These are phyloP conservation scores for Prunus mongolica DNA, from an alignment of 306 rosid genomes.

Conservation along the genomic window DNA sequence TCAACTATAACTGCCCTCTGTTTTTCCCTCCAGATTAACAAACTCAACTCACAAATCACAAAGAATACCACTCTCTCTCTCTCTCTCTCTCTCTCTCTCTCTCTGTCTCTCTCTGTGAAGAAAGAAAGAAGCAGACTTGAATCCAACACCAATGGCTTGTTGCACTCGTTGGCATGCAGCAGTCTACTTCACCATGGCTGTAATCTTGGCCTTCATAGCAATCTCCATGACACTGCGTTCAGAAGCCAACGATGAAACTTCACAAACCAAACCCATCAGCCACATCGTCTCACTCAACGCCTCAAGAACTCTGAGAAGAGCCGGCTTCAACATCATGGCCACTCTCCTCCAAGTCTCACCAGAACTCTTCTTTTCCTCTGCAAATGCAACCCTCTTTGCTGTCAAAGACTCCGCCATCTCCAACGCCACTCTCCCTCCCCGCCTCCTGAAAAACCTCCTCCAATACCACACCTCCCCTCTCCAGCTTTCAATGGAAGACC, in stretches of 20 bases:
- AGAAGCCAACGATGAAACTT: constrained; percentile 22
- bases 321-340: constrained; percentile 56
- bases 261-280: constrained; percentile 20
- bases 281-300: constrained; percentile 38
- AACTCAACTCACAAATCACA: neutral
- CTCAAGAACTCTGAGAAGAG: constrained; percentile 42
- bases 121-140: neutral
- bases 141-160: constrained; percentile 43
- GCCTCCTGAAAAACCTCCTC: constrained; percentile 55
- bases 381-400: constrained; percentile 46
- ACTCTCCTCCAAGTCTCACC: constrained; percentile 59
- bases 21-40: neutral
- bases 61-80: neutral
- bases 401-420: constrained; percentile 38
- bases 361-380: constrained; percentile 42
- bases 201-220: constrained; percentile 44
- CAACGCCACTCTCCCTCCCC: constrained; percentile 45
- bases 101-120: too few species aligned
- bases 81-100: constrained; percentile 6
- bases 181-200: constrained; percentile 33
- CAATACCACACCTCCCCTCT: constrained; percentile 40
- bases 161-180: constrained; percentile 41
- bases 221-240: constrained; percentile 41
- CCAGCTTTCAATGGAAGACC: constrained; percentile 31
- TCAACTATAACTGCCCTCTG: neutral